A percentile compares a stretch with the other conserved stretches of the same genome.
Conservation (phyloP, 257 asterid genomes). For the Salvia miltiorrhiza region DNA sequence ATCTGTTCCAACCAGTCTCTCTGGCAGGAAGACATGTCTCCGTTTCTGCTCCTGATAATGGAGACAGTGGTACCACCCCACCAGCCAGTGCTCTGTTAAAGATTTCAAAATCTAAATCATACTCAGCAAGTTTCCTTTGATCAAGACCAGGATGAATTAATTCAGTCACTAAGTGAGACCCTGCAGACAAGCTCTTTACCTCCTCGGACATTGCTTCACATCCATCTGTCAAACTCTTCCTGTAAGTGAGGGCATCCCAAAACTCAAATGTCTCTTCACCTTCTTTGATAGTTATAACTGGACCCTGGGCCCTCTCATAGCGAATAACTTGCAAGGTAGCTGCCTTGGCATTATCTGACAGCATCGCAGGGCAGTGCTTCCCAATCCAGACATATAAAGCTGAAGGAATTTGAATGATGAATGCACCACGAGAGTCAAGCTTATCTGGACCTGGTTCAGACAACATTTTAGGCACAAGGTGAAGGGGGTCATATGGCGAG, state of each 20-base stretch:
- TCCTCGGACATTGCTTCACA: constrained; percentile 17
- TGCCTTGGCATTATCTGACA: constrained; percentile 65
- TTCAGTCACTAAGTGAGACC: neutral
- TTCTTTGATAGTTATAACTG: constrained; percentile 53
- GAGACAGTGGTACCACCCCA: constrained; percentile 77
- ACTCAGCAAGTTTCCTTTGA: constrained; percentile 48
- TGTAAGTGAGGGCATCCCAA: constrained; percentile 67
- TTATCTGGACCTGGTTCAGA: constrained; percentile 43
- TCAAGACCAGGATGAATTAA: constrained; percentile 9
- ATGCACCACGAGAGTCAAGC: constrained; percentile 92
- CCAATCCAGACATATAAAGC: constrained; percentile 83
- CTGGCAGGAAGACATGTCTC: constrained; percentile 70
- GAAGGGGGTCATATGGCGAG: constrained; percentile 91
- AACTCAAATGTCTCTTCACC: constrained; percentile 73
- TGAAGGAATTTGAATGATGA: constrained; percentile 73
- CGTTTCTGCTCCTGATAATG: constrained; percentile 47
- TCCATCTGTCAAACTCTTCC: constrained; percentile 34
- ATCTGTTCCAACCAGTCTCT: constrained; percentile 69
- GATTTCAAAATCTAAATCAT: constrained; percentile 74
- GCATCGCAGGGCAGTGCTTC: constrained; percentile 47
- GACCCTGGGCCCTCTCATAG: constrained; percentile 72
- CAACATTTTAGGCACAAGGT: constrained; percentile 52
- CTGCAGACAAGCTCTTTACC: constrained; percentile 15
- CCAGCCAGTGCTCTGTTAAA: constrained; percentile 63
- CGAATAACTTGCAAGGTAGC: constrained; percentile 80